A percentile compares a stretch with the other conserved stretches of the same genome.
Evolutionary conservation across 2,329 filamentous ascomycete genomes (phyloP).

Genomic region (Parasarocladium wereldwijsianum): DNA sequence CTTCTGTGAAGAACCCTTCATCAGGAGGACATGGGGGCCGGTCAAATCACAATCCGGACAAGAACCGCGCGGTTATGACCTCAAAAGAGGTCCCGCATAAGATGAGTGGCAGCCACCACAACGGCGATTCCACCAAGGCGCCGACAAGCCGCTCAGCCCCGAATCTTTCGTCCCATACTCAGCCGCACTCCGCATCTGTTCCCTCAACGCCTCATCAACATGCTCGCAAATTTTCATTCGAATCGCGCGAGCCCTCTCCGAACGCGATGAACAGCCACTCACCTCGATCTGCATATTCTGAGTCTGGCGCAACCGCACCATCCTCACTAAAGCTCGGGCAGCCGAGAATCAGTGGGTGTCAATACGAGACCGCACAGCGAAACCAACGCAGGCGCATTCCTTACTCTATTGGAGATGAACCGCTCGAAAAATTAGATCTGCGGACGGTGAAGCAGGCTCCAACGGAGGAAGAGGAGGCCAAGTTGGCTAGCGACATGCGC

Average conservation of each 20-base stretch:
- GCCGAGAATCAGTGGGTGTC: conserved; percentile 50
- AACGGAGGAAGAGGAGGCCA: conserved; percentile 56
- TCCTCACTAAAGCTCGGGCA: conserved; percentile 48
- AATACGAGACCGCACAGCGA: conserved; percentile 76
- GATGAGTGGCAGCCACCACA: conserved; percentile 25
- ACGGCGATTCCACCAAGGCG: conserved; percentile 15
- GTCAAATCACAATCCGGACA: conserved; percentile 37
- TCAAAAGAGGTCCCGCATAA: conserved; percentile 37
- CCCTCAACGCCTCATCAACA: conserved; percentile 88
- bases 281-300: conserved; percentile 79
- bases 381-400: conserved; percentile 77
- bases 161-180: conserved; percentile 11
- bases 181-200: conserved; percentile 65
- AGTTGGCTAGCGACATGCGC: conserved; percentile 68
- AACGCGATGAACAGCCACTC: conserved; percentile 65
- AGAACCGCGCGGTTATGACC: conserved; percentile 48
- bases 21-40: conserved; percentile 52
- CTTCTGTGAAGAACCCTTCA: conserved; percentile 28
- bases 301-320: conserved; percentile 62
- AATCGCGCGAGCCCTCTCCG: conserved; percentile 68
- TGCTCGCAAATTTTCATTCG: conserved; percentile 66
- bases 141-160: conserved; percentile 15
- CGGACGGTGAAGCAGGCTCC: conserved; percentile 59
- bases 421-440: conserved; percentile 55
- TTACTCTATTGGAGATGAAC: conserved; percentile 75